Evolutionary conservation across 805 yeast genomes (phyloP).

Genomic region (Suhomyces faveliae): DNA sequence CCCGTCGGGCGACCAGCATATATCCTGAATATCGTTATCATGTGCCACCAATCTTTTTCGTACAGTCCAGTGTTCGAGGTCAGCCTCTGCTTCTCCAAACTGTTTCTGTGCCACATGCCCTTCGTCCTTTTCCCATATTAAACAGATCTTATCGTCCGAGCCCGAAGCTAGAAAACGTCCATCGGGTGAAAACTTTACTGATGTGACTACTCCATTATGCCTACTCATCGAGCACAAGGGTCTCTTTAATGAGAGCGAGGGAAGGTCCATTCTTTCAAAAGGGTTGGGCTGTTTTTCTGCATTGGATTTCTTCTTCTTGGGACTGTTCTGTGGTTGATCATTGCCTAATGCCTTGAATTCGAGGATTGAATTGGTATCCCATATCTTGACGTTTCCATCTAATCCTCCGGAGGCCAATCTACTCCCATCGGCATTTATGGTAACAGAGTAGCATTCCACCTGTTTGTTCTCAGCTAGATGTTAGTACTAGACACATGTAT

Average conservation of each 20-base stretch:
- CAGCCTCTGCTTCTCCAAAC: constrained; percentile 70
- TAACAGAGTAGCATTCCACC: constrained; percentile 82
- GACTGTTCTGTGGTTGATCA: neutral
- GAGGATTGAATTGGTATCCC: constrained; percentile 65
- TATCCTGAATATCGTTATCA: constrained; percentile 95
- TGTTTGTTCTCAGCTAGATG: constrained; percentile 68
- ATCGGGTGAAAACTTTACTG: constrained; percentile 87
- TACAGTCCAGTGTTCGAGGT: constrained; percentile 92
- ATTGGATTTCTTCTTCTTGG: constrained; percentile 7
- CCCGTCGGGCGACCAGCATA: constrained; percentile 97
- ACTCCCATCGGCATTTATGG: constrained; percentile 76
- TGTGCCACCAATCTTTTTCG: constrained; percentile 91
- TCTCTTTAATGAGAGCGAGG: constrained; percentile 28
- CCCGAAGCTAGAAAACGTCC: constrained; percentile 92
- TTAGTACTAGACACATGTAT: constrained; percentile 15
- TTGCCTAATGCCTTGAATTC: constrained; percentile 29
- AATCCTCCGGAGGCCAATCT: constrained; percentile 91
- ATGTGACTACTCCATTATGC: constrained; percentile 96
- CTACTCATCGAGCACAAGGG: constrained; percentile 90
- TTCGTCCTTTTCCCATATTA: constrained; percentile 92
- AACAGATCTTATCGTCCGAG: constrained; percentile 86
- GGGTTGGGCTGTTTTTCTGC: constrained; percentile 10
- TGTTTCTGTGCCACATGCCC: constrained; percentile 51
- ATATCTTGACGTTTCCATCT: constrained; percentile 85
- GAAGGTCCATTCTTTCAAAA: constrained; percentile 9